Evolutionary conservation across 2,329 filamentous ascomycete genomes (phyloP), one percentile per base, ranked within the genome.

Genomic region (Xylaria sp.): DNA sequence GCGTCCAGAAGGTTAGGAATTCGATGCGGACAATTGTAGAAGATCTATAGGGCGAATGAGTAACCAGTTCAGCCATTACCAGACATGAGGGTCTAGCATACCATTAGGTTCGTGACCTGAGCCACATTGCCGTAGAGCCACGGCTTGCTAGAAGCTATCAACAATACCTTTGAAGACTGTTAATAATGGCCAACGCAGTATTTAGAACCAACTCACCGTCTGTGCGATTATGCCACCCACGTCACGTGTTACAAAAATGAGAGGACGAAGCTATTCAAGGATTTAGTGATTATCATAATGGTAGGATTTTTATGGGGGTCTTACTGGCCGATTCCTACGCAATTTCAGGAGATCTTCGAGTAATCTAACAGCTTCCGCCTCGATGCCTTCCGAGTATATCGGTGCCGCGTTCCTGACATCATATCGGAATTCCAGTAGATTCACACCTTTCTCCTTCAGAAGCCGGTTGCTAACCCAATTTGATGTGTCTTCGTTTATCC

Each of bases 1-100:
- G 37, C 35, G 4, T 53, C 21, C 9, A 31, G 7, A 19, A 41
- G 9, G 9, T 21, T 31, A 9, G 9, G 3, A 41, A 1, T 21
- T 19, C 37, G 35, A 41, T 53, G 49, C 7, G 49, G 49, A 15
- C 23, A 53, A 13, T 41, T 53, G 9, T 41, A 53, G 49, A 53
- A 53, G 10, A 53, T 8, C 49, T 53, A 31, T 13, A 29, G 15
- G 27, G 25, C 15, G 5, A 40, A 7, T 40, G 5, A 40, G 37
- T 13, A 43, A 43, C 6, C 3, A 23, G 2, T n/a, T 47, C 13
- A 17, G 4, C 15, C 4, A 5, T n/a, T 21, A 11, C 8, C 5
- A 17, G 25, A 29, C 2, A 47, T 10, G 25, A 17, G 23, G 19
- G 4, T 17, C 1, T 8, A 5, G 15, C 41, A 4, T 47, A 47